Base-by-base conservation (phyloP, 1,284 basidiomycete genomes). In the Irpex rosettiformis region DNA sequence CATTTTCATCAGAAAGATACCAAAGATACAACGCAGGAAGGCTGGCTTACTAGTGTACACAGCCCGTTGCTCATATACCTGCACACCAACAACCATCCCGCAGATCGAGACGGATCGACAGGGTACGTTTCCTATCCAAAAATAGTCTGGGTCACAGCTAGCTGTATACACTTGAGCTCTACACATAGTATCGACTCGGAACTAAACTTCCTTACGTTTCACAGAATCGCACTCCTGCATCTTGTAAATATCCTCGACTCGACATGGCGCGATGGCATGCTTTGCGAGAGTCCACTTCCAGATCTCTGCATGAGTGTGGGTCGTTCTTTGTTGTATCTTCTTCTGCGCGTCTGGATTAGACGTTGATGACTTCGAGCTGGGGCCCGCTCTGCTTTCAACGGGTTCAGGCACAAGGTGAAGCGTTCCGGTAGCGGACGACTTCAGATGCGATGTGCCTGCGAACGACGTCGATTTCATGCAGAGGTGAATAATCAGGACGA, bases 111-210 rank as follows among this genome's bases (percentile, higher is more conserved):
- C 82, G 0, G 71, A 82, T 11, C 88, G 76, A 69, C 88, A 91
- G 3, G 89, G 89, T 1, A 86, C 77, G n/a, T 83, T 72, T 8
- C 86, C 86, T 8, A 91, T 72, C 86, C 86, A 86, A 69, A 79
- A 90, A 64, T 85, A 88, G 58, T 86, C 84, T 53, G 66, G 60
- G 25, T 61, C 61, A 11, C 65, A 67, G 70, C 25, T 58, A 54
- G 52, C 18, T 25, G 45, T 16, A 11, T 13, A 45, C n/a, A 48
- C 5, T 22, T 21, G 24, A 58, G 43, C 29, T 27, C 51, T n/a
- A 25, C 43, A 10, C 43, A 18, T 0, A 22, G 2, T 40, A 1
- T 40, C 16, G n/a, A 55, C 11, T 8, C 22, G 3, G 25, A 18
- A 10, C 49, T 7, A 58, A 66, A 11, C 60, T 79, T 78, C 18